These are phyloP conservation scores for Umbilicus rupestris DNA, from an alignment of 164 flowering plant species.

Conservation along the genomic window DNA sequence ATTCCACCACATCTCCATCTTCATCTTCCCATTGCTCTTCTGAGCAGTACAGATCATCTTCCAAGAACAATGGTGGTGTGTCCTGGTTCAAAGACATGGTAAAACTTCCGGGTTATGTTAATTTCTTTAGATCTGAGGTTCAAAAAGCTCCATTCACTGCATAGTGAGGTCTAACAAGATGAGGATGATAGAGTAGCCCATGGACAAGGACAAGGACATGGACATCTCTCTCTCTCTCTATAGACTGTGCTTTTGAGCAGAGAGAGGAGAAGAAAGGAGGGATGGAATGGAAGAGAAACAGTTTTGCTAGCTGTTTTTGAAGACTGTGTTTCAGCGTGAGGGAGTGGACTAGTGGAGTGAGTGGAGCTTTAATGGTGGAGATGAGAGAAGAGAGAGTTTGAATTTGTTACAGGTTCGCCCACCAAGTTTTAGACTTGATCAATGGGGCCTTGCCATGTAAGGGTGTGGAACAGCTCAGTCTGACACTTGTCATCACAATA, in stretches of 20 bases:
- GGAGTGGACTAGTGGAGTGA: not conserved
- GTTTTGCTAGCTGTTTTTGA: conserved; percentile 1
- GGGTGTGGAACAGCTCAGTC: not conserved
- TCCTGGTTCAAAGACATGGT: not conserved
- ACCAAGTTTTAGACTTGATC: not conserved
- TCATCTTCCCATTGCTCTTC: conserved; percentile 1
- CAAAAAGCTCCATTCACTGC: not conserved
- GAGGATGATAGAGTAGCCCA: not conserved
- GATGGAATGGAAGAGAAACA: not conserved
- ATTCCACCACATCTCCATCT: not conserved
- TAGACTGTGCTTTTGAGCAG: not conserved
- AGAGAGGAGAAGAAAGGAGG: too few species aligned
- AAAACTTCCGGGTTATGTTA: not conserved
- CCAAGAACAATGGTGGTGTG: not conserved
- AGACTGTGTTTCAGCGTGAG: not conserved
- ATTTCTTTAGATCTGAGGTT: conserved; percentile 1
- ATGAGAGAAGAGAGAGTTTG: not conserved
- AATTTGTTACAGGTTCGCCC: conserved; percentile 3
- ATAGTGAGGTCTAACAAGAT: not conserved
- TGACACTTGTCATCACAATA: conserved; percentile 3
- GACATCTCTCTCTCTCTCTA: not conserved
- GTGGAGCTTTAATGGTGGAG: not conserved
- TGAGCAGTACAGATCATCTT: not conserved
- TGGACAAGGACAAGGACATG: not conserved
- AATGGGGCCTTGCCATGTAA: conserved; percentile 5